Percentiles rank a stretch among this genome's conserved stretches.
Conservation (phyloP, 768 basidiomycete genomes). For the Suillus fuscotomentosus region DNA sequence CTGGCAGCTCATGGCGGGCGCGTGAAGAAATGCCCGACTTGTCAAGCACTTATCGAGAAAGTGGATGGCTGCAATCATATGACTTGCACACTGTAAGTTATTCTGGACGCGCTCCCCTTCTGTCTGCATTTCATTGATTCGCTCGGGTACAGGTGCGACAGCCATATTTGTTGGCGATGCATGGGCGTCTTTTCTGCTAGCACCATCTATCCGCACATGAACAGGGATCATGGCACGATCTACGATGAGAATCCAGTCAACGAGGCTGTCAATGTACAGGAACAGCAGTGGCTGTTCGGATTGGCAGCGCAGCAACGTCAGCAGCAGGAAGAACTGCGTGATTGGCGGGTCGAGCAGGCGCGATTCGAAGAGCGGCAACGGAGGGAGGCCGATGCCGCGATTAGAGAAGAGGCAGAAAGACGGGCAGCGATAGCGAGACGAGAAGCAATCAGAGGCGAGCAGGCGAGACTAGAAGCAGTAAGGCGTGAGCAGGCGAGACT, state of each 20-base stretch:
- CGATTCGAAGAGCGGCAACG: not conserved
- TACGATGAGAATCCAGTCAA: slow-evolving; percentile 15
- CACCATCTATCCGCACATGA: slow-evolving; percentile 41
- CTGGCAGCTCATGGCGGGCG: slow-evolving; percentile 46
- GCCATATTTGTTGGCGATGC: slow-evolving; percentile 77
- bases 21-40: slow-evolving; percentile 73
- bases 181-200: slow-evolving; percentile 35
- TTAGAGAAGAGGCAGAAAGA: not conserved
- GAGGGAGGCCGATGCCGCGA: slow-evolving; percentile 3
- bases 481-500: not conserved
- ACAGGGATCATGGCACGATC: slow-evolving; percentile 28
- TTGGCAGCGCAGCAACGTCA: slow-evolving; percentile 14
- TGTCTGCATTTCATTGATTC: not conserved
- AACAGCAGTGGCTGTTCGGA: slow-evolving; percentile 20
- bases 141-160: slow-evolving; percentile 48
- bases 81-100: slow-evolving; percentile 47
- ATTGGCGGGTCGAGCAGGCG: not conserved
- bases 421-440: no score
- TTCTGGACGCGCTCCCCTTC: not conserved
- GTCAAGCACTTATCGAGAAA: slow-evolving; percentile 67
- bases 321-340: not conserved
- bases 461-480: no score
- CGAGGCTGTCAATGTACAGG: slow-evolving; percentile 16
- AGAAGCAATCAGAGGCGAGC: not conserved
- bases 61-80: slow-evolving; percentile 79